A percentile compares a stretch with the other conserved stretches of the same genome.
phyloP scores from a whole-genome alignment of 129 eudicot species.

The Pittosporum tobira region DNA sequence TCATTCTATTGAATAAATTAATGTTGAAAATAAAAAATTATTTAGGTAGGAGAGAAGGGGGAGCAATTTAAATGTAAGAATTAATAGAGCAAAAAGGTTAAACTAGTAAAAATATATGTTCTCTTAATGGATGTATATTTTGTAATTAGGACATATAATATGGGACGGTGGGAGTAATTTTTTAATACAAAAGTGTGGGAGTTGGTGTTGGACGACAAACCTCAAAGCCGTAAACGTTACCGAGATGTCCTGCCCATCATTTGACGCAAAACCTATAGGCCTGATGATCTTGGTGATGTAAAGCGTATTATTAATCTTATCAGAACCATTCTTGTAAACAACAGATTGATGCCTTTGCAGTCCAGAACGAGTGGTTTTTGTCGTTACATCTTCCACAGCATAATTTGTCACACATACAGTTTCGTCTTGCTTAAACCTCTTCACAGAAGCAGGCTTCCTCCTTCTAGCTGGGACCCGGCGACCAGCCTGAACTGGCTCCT shows the following conservation, averaged over 20 bases:
- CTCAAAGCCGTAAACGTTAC: conserved; percentile 69
- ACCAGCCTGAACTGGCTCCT: conserved; percentile 32
- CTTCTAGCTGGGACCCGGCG: conserved; percentile 48
- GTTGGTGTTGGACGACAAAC: conserved; percentile 31
- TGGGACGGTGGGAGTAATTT: too few species aligned
- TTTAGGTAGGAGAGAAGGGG: too few species aligned
- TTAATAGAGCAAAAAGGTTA: too few species aligned
- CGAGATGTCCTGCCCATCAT: conserved; percentile 41
- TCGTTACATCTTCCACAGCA: conserved; percentile 16
- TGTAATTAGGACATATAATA: too few species aligned
- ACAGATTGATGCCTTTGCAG: conserved; percentile 14
- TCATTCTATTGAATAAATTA: too few species aligned
- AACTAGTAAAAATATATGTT: too few species aligned
- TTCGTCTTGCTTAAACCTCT: conserved; percentile 49
- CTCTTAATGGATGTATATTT: too few species aligned
- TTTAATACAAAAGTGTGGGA: too few species aligned
- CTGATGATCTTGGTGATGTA: conserved; percentile 53
- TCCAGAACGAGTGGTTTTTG: conserved; percentile 17
- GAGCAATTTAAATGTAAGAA: too few species aligned
- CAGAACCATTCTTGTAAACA: conserved; percentile 25
- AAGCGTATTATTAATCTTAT: conserved; percentile 20
- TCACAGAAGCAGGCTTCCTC: conserved; percentile 81
- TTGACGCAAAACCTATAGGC: conserved; percentile 57
- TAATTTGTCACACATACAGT: conserved; percentile 14
- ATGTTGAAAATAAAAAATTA: too few species aligned